phyloP scores from a whole-genome alignment of 495 filamentous ascomycete species.

The Neurospora tetraspora region DNA sequence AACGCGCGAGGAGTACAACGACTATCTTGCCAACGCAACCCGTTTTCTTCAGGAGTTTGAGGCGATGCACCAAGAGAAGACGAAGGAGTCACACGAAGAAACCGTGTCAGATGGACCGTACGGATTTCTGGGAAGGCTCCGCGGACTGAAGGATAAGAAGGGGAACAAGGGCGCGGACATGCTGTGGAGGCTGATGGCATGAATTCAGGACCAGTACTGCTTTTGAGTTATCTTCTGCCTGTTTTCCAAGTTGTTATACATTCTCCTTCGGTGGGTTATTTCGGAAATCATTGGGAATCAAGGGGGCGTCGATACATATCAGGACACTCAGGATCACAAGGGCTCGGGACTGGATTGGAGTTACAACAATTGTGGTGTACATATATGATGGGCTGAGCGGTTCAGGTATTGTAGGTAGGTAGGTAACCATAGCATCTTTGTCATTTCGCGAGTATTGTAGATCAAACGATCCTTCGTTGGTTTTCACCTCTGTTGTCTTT shows the following conservation, averaged over 20 bases:
- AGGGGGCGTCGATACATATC: background rate
- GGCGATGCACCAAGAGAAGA: background rate
- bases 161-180: background rate
- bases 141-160: background rate
- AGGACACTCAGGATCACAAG: background rate
- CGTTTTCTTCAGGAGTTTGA: conserved; percentile 16
- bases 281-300: background rate
- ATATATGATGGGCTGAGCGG: background rate
- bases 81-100: background rate
- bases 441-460: background rate
- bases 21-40: conserved; percentile 31
- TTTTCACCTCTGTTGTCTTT: background rate
- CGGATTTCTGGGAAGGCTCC: background rate
- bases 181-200: background rate
- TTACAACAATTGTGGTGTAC: background rate
- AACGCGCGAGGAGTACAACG: conserved; percentile 28
- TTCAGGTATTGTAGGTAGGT: background rate
- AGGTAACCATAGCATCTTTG: background rate
- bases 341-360: background rate
- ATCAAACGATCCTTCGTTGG: background rate
- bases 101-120: background rate
- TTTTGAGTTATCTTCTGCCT: background rate
- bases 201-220: background rate
- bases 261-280: background rate
- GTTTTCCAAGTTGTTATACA: background rate